Base-by-base conservation (phyloP, 768 basidiomycete genomes). In the Pleurotus sapidus region DNA sequence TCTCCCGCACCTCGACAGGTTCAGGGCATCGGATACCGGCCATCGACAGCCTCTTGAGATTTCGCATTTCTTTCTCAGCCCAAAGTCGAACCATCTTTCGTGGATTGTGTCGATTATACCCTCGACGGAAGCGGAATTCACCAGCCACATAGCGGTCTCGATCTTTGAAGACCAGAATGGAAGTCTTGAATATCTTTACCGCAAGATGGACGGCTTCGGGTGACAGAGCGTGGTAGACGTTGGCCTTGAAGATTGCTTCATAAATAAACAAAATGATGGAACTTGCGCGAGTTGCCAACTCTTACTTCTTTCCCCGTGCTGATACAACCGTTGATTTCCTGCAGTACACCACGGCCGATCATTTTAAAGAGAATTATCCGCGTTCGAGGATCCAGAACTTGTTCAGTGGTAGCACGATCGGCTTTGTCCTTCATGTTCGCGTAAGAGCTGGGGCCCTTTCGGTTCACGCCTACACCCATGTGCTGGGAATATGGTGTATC, bases 61-160 rank as follows among this genome's bases (percentile, higher is more conserved):
- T 99, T 20, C 97, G 86, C 89, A 98, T 90, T 71, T 99, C 97
- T 74, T 99, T 99, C 72, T 99, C 97, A 2, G 97, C 97, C 97
- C 97, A 99, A 3, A 98, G 72, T 14, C 94, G 83, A 17, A 99
- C 95, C 96, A 99, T 98, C 74, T 99, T 99, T 24, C 97, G 84
- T 14, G 97, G 96, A 68, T 98, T 99, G 60, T 82, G 86, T 57
- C 88, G 87, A 67, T 84, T 87, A 71, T 93, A 93, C 23, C 95
- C 95, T 56, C 88, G 83, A 48, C 93, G 81, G 76, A 98, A 98
- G n/a, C 97, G 87, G 69, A 90, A 87, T 70, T 98, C 96, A 50
- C 97, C 97, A 0, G 90, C 87, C 40, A 98, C 95, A 70, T 99
- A 99, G 57, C 90, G 89, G 65, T 95, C 93, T n/a, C 97, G 86